These are phyloP conservation scores for Acephala macrosclerotiorum DNA, from an alignment of 2,329 filamentous ascomycete species.

Conservation along the genomic window DNA sequence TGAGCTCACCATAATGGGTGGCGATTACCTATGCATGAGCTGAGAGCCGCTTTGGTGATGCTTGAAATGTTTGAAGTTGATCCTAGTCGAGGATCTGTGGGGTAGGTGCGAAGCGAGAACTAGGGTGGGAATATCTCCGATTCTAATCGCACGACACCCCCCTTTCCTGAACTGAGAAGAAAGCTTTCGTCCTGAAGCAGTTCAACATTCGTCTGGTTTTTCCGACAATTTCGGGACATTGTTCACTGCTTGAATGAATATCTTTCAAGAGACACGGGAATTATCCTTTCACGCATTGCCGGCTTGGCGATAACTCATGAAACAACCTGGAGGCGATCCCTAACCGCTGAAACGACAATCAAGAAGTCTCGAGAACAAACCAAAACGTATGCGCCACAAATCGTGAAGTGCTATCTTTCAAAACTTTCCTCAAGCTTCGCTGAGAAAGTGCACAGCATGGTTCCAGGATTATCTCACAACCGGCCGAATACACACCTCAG, in stretches of 20 bases:
- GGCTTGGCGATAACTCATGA: not conserved
- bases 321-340: not conserved
- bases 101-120: not conserved
- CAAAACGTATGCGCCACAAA: not conserved
- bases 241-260: not conserved
- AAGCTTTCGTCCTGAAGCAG: too few species aligned
- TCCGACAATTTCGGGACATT: not conserved
- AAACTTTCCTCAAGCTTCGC: too few species aligned
- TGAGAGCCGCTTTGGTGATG: not conserved
- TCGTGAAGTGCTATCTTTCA: not conserved
- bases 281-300: not conserved
- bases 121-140: not conserved
- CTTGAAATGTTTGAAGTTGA: conserved; percentile 7
- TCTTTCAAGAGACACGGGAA: not conserved
- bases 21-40: not conserved
- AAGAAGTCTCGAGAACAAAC: not conserved
- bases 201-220: too few species aligned
- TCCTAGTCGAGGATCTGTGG: conserved; percentile 6
- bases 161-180: not conserved
- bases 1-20: not conserved
- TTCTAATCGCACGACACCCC: not conserved
- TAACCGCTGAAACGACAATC: not conserved
- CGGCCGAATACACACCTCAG: too few species aligned
- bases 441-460: too few species aligned
- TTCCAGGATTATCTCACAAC: too few species aligned